Evolutionary conservation across 495 filamentous ascomycete species (phyloP).

Genomic region (Rhizodiscina lignyota): DNA sequence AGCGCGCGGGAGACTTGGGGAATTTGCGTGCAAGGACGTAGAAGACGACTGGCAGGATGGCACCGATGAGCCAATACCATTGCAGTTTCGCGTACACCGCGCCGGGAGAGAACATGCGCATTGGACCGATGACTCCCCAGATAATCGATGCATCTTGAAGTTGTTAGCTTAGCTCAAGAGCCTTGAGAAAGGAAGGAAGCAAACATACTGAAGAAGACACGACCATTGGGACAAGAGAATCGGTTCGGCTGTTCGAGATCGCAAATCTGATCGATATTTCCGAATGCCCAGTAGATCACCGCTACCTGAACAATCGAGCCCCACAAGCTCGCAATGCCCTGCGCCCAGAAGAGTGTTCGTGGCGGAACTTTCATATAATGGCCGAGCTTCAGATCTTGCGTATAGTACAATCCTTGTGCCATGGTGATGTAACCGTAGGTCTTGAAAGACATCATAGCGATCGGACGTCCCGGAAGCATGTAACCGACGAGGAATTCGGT

Average conservation of each 20-base stretch:
- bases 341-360: conserved; percentile 22
- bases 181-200: too few relatives aligned
- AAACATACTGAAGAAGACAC: conserved; percentile 17
- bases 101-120: conserved; percentile 33
- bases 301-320: too few relatives aligned
- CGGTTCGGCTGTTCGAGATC: conserved; percentile 15
- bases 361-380: conserved; percentile 31
- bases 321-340: conserved; percentile 24
- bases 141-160: conserved; percentile 36
- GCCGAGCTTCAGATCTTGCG: conserved; percentile 29
- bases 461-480: conserved; percentile 17
- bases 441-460: conserved; percentile 26
- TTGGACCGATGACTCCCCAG: conserved; percentile 37
- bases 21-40: conserved; percentile 29
- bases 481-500: conserved; percentile 22
- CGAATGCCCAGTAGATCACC: conserved; percentile 28
- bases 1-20: conserved; percentile 24
- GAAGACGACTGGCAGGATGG: conserved; percentile 28
- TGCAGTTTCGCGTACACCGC: conserved; percentile 28
- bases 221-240: conserved; percentile 10
- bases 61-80: conserved; percentile 35
- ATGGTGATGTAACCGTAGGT: conserved; percentile 11
- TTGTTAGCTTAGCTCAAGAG: too few relatives aligned
- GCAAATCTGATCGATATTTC: conserved; percentile 24
- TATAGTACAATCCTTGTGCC: conserved; percentile 18